Conservation (phyloP, 495 filamentous ascomycete genomes). For the Margaritispora aquatica region DNA sequence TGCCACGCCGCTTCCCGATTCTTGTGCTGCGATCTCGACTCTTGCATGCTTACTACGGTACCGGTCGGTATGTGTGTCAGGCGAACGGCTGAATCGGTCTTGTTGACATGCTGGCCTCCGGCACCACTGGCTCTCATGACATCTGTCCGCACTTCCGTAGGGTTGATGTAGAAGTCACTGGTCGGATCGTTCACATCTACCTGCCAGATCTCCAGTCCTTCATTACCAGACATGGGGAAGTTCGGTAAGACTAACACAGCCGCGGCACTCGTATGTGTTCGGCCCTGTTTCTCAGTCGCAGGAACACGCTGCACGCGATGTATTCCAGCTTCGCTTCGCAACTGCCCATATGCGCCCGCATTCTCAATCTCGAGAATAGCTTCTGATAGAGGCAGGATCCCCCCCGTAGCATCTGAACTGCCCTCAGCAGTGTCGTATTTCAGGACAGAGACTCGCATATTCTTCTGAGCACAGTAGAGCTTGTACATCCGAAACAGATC, state of each 20-base stretch:
- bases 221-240: constrained; percentile 54
- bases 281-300: constrained; percentile 79
- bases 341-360: constrained; percentile 66
- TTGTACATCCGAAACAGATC: constrained; percentile 89
- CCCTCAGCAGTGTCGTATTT: constrained; percentile 49
- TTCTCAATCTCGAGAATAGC: constrained; percentile 81
- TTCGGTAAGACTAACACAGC: constrained; percentile 86
- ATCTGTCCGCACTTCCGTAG: constrained; percentile 77
- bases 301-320: constrained; percentile 93
- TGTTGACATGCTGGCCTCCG: constrained; percentile 97
- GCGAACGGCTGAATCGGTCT: constrained; percentile 91
- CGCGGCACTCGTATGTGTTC: constrained; percentile 89
- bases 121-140: constrained; percentile 89
- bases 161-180: constrained; percentile 85
- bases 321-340: constrained; percentile 86
- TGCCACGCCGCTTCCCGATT: constrained; percentile 86
- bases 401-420: constrained; percentile 46
- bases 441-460: constrained; percentile 39
- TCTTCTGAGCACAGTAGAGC: constrained; percentile 59
- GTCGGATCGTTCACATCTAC: constrained; percentile 71
- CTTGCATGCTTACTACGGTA: constrained; percentile 84
- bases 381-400: constrained; percentile 60
- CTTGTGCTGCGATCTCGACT: constrained; percentile 80
- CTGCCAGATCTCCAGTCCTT: constrained; percentile 42
- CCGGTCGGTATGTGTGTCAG: constrained; percentile 88